These are phyloP conservation scores for Xylaria palmicola DNA, from an alignment of 495 filamentous ascomycete genomes.

Conservation along the genomic window DNA sequence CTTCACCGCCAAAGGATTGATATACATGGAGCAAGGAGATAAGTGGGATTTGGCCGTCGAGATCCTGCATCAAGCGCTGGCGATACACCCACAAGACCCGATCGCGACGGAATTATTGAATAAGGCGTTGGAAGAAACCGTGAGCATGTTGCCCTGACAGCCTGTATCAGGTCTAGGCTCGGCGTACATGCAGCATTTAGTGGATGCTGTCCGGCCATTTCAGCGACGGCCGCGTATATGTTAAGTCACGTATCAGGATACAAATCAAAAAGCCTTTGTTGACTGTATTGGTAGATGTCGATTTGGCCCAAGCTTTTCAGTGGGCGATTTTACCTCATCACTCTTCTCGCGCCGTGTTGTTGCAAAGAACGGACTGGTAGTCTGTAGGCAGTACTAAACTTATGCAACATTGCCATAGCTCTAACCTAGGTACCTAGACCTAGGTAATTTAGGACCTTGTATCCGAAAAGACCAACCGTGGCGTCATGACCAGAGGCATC, in stretches of 20 bases:
- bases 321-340: background rate
- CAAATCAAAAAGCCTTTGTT: background rate
- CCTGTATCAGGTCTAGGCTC: background rate
- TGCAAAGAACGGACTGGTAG: no score
- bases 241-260: background rate
- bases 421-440: no score
- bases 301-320: background rate
- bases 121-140: constrained; percentile 70
- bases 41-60: constrained; percentile 66
- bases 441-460: no score
- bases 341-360: no score
- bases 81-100: constrained; percentile 64
- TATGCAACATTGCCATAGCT: no score
- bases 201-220: background rate
- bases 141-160: constrained; percentile 23
- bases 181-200: background rate
- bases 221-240: background rate
- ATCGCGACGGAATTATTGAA: constrained; percentile 73
- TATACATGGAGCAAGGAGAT: constrained; percentile 63
- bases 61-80: constrained; percentile 71
- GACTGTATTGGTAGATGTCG: background rate
- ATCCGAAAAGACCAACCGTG: no score
- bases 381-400: no score
- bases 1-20: constrained; percentile 72
- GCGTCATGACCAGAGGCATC: no score